Percentiles rank a stretch among this genome's conserved stretches.
Evolutionary conservation across 306 rosid species (phyloP).

Genomic region (Ormosia emarginata): DNA sequence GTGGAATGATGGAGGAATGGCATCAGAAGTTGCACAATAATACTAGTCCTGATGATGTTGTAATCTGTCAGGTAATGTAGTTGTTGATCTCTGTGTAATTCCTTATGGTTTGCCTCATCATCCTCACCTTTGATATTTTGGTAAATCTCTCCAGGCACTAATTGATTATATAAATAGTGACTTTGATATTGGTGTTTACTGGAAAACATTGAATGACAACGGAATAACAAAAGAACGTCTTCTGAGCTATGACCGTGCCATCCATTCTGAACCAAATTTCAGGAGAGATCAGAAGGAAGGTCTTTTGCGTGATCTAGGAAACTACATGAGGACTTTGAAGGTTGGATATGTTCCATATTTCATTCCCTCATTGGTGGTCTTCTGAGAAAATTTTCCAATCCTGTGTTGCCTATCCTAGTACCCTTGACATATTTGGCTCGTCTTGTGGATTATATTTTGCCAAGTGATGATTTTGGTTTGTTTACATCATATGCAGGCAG

Average conservation of each 20-base stretch:
- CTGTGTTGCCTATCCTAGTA: background rate
- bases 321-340: slow-evolving; percentile 94
- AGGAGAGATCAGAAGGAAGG: slow-evolving; percentile 76
- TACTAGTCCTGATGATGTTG: slow-evolving; percentile 98
- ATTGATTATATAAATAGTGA: slow-evolving; percentile 71
- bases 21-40: slow-evolving; percentile 98
- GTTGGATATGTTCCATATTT: slow-evolving; percentile 36
- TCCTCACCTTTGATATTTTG: slow-evolving; percentile 14
- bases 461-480: slow-evolving; percentile 7
- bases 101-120: slow-evolving; percentile 10
- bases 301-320: slow-evolving; percentile 81
- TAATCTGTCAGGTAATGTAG: slow-evolving; percentile 87
- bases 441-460: slow-evolving; percentile 11
- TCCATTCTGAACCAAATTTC: slow-evolving; percentile 85
- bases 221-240: slow-evolving; percentile 99
- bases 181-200: slow-evolving; percentile 75
- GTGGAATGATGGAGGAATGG: slow-evolving; percentile 99
- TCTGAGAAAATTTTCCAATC: slow-evolving; percentile 18
- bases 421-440: slow-evolving; percentile 23
- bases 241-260: slow-evolving; percentile 91
- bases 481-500: slow-evolving; percentile 61
- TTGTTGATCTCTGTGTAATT: slow-evolving; percentile 22
- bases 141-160: slow-evolving; percentile 65
- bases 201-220: slow-evolving; percentile 87
- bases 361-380: slow-evolving; percentile 5